These are phyloP conservation scores for Skeletonema marinoi DNA, from an alignment of 108 stramenopile species.

Conservation along the genomic window DNA sequence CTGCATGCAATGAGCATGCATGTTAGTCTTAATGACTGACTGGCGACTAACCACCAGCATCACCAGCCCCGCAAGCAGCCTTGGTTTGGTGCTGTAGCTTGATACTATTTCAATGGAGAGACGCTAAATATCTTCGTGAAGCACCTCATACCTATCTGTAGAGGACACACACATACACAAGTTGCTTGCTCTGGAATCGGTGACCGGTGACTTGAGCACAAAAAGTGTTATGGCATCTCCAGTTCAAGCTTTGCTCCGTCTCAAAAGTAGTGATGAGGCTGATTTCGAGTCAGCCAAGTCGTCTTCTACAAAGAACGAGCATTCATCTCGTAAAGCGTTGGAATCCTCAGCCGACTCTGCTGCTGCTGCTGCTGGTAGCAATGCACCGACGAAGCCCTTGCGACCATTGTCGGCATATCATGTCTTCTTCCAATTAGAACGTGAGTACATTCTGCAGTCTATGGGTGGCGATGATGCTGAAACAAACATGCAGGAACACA, in stretches of 20 bases:
- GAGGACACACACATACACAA: not conserved
- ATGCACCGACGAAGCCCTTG: slow-evolving; percentile 38
- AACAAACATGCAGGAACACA: not conserved
- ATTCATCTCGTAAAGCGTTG: not conserved
- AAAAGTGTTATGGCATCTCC: not conserved
- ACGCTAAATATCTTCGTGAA: not conserved
- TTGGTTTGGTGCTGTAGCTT: not conserved
- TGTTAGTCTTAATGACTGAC: too few relatives aligned
- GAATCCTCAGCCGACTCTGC: not conserved
- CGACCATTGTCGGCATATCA: slow-evolving; percentile 13
- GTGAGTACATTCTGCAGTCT: slow-evolving; percentile 8
- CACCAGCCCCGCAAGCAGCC: not conserved
- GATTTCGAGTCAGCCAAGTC: not conserved
- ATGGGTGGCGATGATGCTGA: slow-evolving; percentile 14
- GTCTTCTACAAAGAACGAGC: not conserved
- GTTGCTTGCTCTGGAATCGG: not conserved
- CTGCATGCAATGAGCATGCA: too few relatives aligned
- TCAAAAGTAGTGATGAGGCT: not conserved
- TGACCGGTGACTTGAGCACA: not conserved
- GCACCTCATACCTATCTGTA: not conserved
- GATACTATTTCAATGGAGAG: not conserved
- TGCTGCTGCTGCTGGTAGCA: not conserved
- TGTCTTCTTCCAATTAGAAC: slow-evolving; percentile 15
- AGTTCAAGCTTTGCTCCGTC: not conserved
- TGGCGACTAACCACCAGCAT: too few relatives aligned